Evolutionary conservation across 768 basidiomycete species (phyloP).

Genomic region (Exsudoporus frostii): DNA sequence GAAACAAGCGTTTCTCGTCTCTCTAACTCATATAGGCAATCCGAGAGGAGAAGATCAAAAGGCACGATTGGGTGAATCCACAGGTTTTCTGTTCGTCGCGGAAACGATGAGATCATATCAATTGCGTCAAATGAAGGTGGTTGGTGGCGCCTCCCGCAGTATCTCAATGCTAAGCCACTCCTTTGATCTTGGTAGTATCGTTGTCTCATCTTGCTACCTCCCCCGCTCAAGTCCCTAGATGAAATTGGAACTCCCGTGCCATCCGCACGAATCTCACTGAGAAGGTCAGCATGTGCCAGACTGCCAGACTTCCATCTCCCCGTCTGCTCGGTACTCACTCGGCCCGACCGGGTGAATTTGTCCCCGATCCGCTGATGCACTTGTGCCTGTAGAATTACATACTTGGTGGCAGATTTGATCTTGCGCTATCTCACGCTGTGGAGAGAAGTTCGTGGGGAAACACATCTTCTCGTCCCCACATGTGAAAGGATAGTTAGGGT

Average conservation of each 20-base stretch:
- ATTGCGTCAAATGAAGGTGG: not conserved
- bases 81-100: not conserved
- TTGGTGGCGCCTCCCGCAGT: not conserved
- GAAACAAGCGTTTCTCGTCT: not conserved
- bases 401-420: not conserved
- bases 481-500: not conserved
- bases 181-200: not conserved
- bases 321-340: not conserved
- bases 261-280: conserved; percentile 1
- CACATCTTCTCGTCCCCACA: not conserved
- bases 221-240: not conserved
- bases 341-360: not conserved
- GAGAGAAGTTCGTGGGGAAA: not conserved
- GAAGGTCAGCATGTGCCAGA: not conserved
- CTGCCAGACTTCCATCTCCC: not conserved
- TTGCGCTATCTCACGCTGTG: not conserved
- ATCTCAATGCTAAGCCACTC: not conserved
- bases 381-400: not conserved
- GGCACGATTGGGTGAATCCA: not conserved
- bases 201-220: not conserved
- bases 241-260: not conserved
- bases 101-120: not conserved
- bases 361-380: not conserved
- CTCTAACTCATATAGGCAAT: not conserved
- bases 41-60: not conserved